These are phyloP conservation scores for Beauveria bassiana DNA, from an alignment of 2,329 filamentous ascomycete species.

Conservation along the genomic window DNA sequence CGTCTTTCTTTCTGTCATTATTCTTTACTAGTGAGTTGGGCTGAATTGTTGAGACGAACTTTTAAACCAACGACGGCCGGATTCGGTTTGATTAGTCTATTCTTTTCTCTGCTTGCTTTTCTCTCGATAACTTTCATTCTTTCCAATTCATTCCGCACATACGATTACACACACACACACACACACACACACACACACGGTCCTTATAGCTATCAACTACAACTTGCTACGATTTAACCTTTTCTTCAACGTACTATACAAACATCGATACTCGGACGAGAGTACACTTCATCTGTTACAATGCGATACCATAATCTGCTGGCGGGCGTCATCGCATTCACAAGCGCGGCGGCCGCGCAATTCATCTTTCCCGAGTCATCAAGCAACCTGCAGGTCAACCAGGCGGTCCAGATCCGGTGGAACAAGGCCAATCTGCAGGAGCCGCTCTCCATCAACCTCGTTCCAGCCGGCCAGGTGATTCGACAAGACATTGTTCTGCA, in stretches of 20 bases:
- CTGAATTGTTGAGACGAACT: background rate
- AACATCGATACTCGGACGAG: background rate
- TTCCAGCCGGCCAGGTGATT: conserved; percentile 13
- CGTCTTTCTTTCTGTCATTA: background rate
- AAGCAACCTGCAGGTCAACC: conserved; percentile 9
- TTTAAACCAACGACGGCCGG: conserved; percentile 1
- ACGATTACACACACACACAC: background rate
- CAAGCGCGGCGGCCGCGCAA: conserved; percentile 12
- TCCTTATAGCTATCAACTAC: background rate
- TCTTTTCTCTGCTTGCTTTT: background rate
- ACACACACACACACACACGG: background rate
- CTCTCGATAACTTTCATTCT: background rate
- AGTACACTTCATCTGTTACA: background rate
- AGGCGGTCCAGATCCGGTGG: conserved; percentile 16
- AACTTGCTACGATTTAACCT: no score
- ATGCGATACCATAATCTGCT: background rate
- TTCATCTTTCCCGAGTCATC: conserved; percentile 13
- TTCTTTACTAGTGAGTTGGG: background rate
- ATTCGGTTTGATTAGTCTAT: background rate
- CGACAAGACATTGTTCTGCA: conserved; percentile 16
- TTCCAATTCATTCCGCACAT: background rate
- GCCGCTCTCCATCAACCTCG: conserved; percentile 17
- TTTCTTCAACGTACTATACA: background rate
- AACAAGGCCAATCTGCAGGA: conserved; percentile 15
- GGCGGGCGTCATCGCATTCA: background rate